Conservation (phyloP, 2,329 filamentous ascomycete genomes). For the Ambrosiella cleistominuta region DNA sequence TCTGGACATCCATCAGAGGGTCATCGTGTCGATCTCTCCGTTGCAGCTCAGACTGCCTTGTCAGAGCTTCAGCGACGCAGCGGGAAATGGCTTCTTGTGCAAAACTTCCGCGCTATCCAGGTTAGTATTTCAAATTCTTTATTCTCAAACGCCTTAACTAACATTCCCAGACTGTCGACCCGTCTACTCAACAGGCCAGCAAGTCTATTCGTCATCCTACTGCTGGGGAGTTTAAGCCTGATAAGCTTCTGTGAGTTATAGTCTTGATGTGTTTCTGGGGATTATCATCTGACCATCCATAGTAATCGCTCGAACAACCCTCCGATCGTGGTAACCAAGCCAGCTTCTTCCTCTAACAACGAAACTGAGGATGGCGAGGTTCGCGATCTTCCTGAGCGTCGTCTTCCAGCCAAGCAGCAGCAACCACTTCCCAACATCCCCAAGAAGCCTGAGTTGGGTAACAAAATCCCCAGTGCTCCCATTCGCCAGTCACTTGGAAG, state of each 20-base stretch:
- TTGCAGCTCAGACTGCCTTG: slow-evolving; percentile 53
- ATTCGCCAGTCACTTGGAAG: background rate
- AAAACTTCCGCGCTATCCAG: slow-evolving; percentile 50
- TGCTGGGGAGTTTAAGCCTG: slow-evolving; percentile 48
- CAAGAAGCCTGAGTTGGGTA: slow-evolving; percentile 9
- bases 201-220: slow-evolving; percentile 35
- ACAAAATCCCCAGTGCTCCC: background rate
- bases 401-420: slow-evolving; percentile 19
- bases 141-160: slow-evolving; percentile 13
- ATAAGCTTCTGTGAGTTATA: slow-evolving; percentile 20
- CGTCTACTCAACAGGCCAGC: slow-evolving; percentile 2
- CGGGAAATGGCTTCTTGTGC: slow-evolving; percentile 54
- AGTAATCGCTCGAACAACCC: background rate
- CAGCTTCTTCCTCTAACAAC: slow-evolving; percentile 16
- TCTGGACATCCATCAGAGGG: slow-evolving; percentile 29
- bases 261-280: slow-evolving; percentile 13
- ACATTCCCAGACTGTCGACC: background rate
- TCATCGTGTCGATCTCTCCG: slow-evolving; percentile 54
- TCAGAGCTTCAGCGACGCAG: slow-evolving; percentile 52
- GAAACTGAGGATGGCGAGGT: slow-evolving; percentile 61
- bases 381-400: slow-evolving; percentile 10
- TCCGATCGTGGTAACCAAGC: background rate
- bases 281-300: background rate
- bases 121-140: slow-evolving; percentile 24
- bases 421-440: slow-evolving; percentile 10